phyloP scores from a whole-genome alignment of 1,284 basidiomycete species.

The Ganoderma sinense region DNA sequence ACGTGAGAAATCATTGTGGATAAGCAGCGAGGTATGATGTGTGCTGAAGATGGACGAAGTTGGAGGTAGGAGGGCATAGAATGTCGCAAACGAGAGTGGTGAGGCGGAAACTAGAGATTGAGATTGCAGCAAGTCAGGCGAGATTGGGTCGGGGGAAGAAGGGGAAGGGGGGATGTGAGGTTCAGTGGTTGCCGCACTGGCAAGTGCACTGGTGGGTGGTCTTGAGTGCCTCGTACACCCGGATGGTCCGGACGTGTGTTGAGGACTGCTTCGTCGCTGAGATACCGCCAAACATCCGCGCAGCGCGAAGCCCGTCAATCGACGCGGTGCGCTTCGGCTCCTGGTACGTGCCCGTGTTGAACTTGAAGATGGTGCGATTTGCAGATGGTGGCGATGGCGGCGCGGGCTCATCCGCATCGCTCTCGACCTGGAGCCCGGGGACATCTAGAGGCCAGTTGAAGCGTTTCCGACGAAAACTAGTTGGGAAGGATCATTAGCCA shows the following conservation, averaged over 20 bases:
- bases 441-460: constrained; percentile 50
- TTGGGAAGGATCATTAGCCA: neutral
- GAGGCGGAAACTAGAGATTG: neutral
- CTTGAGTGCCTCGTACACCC: constrained; percentile 58
- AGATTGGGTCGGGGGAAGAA: neutral
- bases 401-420: constrained; percentile 17
- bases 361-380: constrained; percentile 23
- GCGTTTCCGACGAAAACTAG: constrained; percentile 65
- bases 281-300: constrained; percentile 21
- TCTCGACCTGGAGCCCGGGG: constrained; percentile 33
- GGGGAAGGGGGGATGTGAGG: neutral
- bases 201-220: constrained; percentile 10
- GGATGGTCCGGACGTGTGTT: constrained; percentile 61
- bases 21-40: constrained; percentile 3
- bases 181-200: constrained; percentile 12
- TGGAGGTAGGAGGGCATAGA: neutral
- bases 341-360: constrained; percentile 13
- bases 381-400: constrained; percentile 3
- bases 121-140: neutral
- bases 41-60: neutral
- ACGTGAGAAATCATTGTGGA: neutral
- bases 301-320: neutral
- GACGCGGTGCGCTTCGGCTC: constrained; percentile 6
- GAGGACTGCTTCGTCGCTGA: constrained; percentile 14
- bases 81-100: neutral